Base-by-base conservation (phyloP, 352 stramenopile genomes). In the Phytophthora pseudosyringae region DNA sequence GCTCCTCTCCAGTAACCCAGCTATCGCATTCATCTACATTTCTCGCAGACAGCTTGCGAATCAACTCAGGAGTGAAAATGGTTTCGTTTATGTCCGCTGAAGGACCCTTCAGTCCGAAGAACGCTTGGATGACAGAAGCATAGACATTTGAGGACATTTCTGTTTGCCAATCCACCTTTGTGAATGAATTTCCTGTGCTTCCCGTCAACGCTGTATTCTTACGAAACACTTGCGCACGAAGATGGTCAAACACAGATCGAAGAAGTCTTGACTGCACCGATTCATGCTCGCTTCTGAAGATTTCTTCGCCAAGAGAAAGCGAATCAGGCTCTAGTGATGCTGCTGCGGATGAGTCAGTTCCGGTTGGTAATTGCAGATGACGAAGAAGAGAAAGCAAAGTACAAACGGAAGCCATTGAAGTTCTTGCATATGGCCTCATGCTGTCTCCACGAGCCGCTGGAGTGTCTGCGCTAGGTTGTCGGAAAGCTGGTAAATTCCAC, bases 401-500 rank as follows among this genome's bases (percentile, higher is more conserved):
- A n/a, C 63, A 76, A 35, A 74, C 54, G 10, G 71, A 79, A 55
- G 63, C 55, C 67, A 79, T 66, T 13, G 71, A 71, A 26, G 67
- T 69, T 53, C 71, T 76, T 9, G 71, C 71, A 35, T 69, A 67
- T 6, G 67, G 58, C 35, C 47, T 63, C 54, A 63, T 65, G 10
- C 13, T 64, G 57, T 79, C 71, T 56, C 67, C 67, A 47, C 67
- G 71, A 33, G 53, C 54, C 12, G 45, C 52, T 43, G 59, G 49
- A 10, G 48, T 63, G 16, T 76, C 71, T 18, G 44, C 36, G 26
- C 45, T 63, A 36, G 67, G 62, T 38, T 61, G 56, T 39, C 68
- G 69, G 67, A 89, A 83, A 26, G 77, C 76, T 43, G 80, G 68
- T 33, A 89, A 61, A 59, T 69, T 73, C 76, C 78, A 86, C 9